Conservation (phyloP, 345 rosid genomes). For the Rhizophora mangle region DNA sequence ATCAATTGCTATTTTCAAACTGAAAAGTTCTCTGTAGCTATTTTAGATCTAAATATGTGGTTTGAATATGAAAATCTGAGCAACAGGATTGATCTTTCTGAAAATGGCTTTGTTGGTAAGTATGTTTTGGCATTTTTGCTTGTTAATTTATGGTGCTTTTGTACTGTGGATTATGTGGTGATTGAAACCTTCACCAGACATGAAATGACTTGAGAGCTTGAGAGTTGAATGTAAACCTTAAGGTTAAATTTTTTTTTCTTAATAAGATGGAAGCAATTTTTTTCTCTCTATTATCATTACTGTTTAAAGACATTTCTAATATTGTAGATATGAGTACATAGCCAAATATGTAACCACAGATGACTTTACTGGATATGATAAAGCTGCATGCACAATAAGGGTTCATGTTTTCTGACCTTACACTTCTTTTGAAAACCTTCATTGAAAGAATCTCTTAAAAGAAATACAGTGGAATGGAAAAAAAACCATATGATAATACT, state of each 20-base stretch:
- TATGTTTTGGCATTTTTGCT: neutral
- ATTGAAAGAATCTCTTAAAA: neutral
- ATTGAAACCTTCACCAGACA: too few relatives aligned
- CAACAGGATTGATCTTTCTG: neutral
- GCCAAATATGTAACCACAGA: too few relatives aligned
- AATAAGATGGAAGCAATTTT: too few relatives aligned
- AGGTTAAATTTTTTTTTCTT: too few relatives aligned
- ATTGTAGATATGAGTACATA: too few relatives aligned
- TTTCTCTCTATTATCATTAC: too few relatives aligned
- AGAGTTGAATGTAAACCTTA: too few relatives aligned
- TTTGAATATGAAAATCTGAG: conserved; percentile 1
- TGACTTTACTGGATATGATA: too few relatives aligned
- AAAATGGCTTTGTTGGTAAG: neutral
- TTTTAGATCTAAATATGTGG: neutral
- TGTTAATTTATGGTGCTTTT: neutral
- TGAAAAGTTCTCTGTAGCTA: neutral
- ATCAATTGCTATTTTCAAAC: neutral
- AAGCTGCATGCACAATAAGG: too few relatives aligned
- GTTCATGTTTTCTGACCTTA: neutral
- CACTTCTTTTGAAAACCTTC: neutral
- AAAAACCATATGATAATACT: neutral
- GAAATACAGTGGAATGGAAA: neutral
- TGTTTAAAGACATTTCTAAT: too few relatives aligned
- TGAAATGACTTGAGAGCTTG: too few relatives aligned
- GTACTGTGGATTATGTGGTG: neutral